phyloP scores from a whole-genome alignment of 176 grass and related monocot species.

The Canna indica region DNA sequence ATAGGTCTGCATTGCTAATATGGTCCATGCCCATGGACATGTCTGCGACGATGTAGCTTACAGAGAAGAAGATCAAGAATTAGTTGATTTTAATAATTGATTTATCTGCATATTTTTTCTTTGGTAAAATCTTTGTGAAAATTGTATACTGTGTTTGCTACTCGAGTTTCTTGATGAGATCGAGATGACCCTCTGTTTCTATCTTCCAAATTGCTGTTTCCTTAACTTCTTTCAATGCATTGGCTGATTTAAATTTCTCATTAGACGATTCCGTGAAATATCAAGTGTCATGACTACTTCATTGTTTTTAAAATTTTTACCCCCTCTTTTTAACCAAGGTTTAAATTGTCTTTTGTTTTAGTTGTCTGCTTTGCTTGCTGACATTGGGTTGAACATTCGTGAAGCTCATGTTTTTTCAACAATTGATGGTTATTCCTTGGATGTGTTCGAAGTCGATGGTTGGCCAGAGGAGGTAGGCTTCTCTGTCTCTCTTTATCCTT shows the following conservation, averaged over 20 bases:
- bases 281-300: conserved; percentile 7
- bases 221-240: background rate
- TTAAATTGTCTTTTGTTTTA: conserved; percentile 30
- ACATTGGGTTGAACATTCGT: conserved; percentile 75
- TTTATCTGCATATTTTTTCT: background rate
- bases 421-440: conserved; percentile 82
- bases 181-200: background rate
- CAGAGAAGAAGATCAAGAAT: background rate
- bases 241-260: background rate
- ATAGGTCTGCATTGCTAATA: too few relatives aligned
- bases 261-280: background rate
- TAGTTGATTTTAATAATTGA: background rate
- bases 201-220: background rate
- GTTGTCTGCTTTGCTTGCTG: conserved; percentile 68
- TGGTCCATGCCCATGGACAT: too few relatives aligned
- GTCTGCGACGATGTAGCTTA: background rate
- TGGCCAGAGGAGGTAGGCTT: conserved; percentile 59
- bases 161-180: background rate
- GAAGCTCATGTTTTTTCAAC: conserved; percentile 99
- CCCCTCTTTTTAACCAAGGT: background rate
- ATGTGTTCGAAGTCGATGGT: conserved; percentile 91
- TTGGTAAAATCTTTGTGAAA: background rate
- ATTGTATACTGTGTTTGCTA: background rate
- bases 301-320: conserved; percentile 22
- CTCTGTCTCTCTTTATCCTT: background rate